Percentiles rank a stretch among this genome's conserved stretches.
Evolutionary conservation across 805 yeast species (phyloP).

Genomic region (Metschnikowia anglica): DNA sequence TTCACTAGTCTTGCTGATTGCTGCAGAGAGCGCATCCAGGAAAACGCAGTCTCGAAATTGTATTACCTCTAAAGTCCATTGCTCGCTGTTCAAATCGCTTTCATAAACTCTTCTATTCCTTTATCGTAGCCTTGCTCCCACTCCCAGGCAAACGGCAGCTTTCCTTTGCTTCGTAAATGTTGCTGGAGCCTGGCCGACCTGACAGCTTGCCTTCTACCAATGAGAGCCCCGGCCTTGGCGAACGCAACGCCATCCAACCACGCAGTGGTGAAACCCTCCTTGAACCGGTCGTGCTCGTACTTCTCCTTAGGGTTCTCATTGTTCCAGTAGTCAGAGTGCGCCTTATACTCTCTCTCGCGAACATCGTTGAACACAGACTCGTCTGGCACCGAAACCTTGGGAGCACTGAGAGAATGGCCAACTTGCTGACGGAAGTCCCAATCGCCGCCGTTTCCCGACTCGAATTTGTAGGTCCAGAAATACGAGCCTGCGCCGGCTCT

Average conservation of each 20-base stretch:
- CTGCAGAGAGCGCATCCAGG: too few species aligned
- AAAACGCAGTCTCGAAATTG: too few species aligned
- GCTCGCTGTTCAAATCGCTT: constrained; percentile 5
- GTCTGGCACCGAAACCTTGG: constrained; percentile 36
- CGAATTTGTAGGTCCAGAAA: constrained; percentile 91
- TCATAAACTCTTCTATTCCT: constrained; percentile 49
- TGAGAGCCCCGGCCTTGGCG: constrained; percentile 60
- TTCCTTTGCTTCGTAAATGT: constrained; percentile 58
- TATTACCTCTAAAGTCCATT: too few species aligned
- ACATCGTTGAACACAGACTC: constrained; percentile 42
- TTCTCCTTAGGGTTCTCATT: constrained; percentile 52
- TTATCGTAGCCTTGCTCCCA: constrained; percentile 83
- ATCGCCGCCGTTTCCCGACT: constrained; percentile 90
- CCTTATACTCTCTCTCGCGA: constrained; percentile 35
- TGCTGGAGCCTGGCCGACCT: constrained; percentile 57
- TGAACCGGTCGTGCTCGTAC: constrained; percentile 78
- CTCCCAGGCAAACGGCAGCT: constrained; percentile 69
- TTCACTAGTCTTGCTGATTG: too few species aligned
- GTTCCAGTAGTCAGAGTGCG: constrained; percentile 72
- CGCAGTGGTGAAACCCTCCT: constrained; percentile 74
- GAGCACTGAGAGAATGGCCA: constrained; percentile 36
- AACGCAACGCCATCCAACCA: constrained; percentile 74
- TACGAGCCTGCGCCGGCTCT: constrained; percentile 69
- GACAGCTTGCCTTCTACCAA: constrained; percentile 67
- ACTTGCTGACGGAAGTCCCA: constrained; percentile 89